Percentiles rank a stretch among this genome's conserved stretches.
phyloP scores from a whole-genome alignment of 345 rosid genomes.

The Mallotus nudiflorus region DNA sequence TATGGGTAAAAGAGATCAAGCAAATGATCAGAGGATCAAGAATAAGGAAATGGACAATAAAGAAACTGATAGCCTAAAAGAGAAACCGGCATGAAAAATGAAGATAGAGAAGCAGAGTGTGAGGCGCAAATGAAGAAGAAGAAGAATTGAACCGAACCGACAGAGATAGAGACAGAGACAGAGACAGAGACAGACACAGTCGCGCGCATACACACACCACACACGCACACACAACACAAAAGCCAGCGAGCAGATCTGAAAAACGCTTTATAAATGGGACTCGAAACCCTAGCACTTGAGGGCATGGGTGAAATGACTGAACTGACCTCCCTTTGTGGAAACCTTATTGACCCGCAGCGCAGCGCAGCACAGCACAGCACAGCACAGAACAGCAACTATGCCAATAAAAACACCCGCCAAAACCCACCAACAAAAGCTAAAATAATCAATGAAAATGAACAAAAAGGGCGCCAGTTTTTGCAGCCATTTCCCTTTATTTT shows the following conservation, averaged over 20 bases:
- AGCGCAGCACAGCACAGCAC: too few species aligned
- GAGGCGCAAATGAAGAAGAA: not conserved
- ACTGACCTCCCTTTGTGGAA: slow-evolving; percentile 1
- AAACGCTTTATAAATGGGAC: slow-evolving; percentile 30
- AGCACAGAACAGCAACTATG: too few species aligned
- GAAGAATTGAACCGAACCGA: slow-evolving; percentile 13
- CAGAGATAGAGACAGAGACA: slow-evolving; percentile 19
- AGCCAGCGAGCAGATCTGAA: slow-evolving; percentile 15
- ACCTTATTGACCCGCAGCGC: slow-evolving; percentile 4
- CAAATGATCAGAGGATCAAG: not conserved
- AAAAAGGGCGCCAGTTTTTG: slow-evolving; percentile 17
- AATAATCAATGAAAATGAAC: slow-evolving; percentile 17
- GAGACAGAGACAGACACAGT: slow-evolving; percentile 21
- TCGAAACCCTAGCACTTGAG: slow-evolving; percentile 32
- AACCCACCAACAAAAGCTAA: slow-evolving; percentile 1
- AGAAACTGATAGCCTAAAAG: too few species aligned
- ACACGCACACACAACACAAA: slow-evolving; percentile 4
- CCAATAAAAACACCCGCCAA: slow-evolving; percentile 15
- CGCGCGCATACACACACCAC: not conserved
- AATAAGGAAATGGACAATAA: not conserved
- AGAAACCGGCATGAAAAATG: not conserved
- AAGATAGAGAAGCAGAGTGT: not conserved
- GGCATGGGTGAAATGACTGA: not conserved
- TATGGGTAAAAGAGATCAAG: not conserved
- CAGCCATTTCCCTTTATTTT: not conserved